These are phyloP conservation scores for Dryadomyces quercus-mongolicae DNA, from an alignment of 2,329 filamentous ascomycete species.

Conservation along the genomic window DNA sequence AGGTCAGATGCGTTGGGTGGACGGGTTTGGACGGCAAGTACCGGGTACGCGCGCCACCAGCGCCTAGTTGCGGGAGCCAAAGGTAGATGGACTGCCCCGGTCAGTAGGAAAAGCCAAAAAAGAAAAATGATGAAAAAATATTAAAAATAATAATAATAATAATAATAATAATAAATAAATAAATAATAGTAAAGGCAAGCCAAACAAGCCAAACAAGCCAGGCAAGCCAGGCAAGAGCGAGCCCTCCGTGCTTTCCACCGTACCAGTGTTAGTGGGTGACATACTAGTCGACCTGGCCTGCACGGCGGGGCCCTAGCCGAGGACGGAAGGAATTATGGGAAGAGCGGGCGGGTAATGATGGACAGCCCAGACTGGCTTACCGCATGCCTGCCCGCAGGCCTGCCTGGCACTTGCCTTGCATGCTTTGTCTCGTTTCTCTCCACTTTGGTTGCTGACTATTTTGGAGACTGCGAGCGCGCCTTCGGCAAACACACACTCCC, in stretches of 20 bases:
- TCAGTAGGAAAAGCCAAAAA: too few species aligned
- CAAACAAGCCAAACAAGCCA: neutral
- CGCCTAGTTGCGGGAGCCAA: constrained; percentile 8
- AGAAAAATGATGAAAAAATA: neutral
- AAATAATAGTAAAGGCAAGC: neutral
- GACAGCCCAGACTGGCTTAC: neutral
- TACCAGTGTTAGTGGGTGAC: neutral
- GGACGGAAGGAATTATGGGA: constrained; percentile 10
- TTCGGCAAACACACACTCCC: neutral
- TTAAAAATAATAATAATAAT: too few species aligned
- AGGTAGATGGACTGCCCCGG: constrained; percentile 11
- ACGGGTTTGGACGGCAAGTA: constrained; percentile 3
- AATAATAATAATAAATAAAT: neutral
- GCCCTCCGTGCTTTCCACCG: constrained; percentile 1
- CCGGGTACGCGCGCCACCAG: constrained; percentile 2
- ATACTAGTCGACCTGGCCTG: neutral
- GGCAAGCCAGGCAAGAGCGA: neutral
- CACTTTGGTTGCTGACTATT: constrained; percentile 11
- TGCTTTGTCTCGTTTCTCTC: constrained; percentile 4
- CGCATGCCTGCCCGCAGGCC: too few species aligned
- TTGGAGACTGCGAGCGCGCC: neutral
- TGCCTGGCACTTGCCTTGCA: neutral
- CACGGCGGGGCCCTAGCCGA: constrained; percentile 10
- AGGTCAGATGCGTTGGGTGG: neutral
- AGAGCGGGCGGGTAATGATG: constrained; percentile 10